These are phyloP conservation scores for Sphagnum fallax DNA, from an alignment of 228 moss, liverwort and hornwort species.

Conservation along the genomic window DNA sequence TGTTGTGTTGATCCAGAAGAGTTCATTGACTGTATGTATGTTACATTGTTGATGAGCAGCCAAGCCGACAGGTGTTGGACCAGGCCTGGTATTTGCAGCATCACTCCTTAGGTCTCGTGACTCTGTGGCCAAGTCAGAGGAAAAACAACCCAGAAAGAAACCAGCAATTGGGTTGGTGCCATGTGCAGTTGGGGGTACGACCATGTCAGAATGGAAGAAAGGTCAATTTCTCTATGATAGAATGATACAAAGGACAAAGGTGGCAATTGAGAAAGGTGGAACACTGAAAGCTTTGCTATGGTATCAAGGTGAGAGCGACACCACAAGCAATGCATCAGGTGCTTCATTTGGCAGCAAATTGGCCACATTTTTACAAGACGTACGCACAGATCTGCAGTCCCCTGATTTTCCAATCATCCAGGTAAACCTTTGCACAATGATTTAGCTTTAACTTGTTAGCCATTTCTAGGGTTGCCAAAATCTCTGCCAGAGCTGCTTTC, in stretches of 20 bases:
- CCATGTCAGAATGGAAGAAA: slow-evolving; percentile 54
- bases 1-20: too few relatives aligned
- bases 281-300: slow-evolving; percentile 54
- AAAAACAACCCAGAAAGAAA: background rate
- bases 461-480: background rate
- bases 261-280: slow-evolving; percentile 30
- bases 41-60: too few relatives aligned
- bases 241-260: slow-evolving; percentile 52
- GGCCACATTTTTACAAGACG: slow-evolving; percentile 38
- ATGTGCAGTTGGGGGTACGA: slow-evolving; percentile 67
- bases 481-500: background rate
- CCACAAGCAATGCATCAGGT: slow-evolving; percentile 15
- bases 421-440: slow-evolving; percentile 12
- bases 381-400: slow-evolving; percentile 45
- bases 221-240: slow-evolving; percentile 37
- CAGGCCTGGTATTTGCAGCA: slow-evolving; percentile 68
- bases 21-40: too few relatives aligned
- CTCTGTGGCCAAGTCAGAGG: slow-evolving; percentile 15
- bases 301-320: slow-evolving; percentile 82
- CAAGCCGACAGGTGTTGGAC: slow-evolving; percentile 36
- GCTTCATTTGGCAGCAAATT: slow-evolving; percentile 30
- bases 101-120: slow-evolving; percentile 39
- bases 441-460: background rate
- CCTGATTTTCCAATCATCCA: slow-evolving; percentile 55
- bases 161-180: slow-evolving; percentile 61